Conservation (phyloP, 345 rosid genomes). For the Barbarea vulgaris region DNA sequence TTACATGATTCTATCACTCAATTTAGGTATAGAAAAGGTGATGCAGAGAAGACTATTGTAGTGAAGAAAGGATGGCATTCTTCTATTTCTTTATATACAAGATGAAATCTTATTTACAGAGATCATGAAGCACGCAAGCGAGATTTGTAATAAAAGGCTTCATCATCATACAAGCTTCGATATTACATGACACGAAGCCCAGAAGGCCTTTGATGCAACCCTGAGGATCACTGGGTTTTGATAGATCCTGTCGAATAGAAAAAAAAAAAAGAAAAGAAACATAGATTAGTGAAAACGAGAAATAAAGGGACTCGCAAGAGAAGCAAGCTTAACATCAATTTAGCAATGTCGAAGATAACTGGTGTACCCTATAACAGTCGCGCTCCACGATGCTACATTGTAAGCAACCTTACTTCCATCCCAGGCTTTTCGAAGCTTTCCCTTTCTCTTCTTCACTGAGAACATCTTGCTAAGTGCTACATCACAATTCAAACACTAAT, state of each 20-base stretch:
- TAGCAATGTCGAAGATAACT: neutral
- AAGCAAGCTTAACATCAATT: neutral
- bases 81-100: neutral
- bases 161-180: constrained; percentile 65
- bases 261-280: no score
- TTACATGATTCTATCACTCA: neutral
- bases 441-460: constrained; percentile 72
- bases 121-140: neutral
- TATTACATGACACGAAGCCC: constrained; percentile 76
- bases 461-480: constrained; percentile 82
- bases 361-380: constrained; percentile 80
- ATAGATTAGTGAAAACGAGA: neutral
- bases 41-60: neutral
- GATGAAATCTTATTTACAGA: neutral
- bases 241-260: constrained; percentile 49
- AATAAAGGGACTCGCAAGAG: neutral
- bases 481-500: neutral
- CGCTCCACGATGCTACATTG: constrained; percentile 94
- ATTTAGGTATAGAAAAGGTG: neutral
- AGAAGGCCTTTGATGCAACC: constrained; percentile 75
- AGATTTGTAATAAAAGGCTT: neutral
- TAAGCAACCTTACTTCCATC: constrained; percentile 89
- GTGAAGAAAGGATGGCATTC: neutral
- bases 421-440: constrained; percentile 90
- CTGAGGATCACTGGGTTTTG: constrained; percentile 72